Evolutionary conservation across 768 basidiomycete genomes (phyloP).

Genomic region (Agaricus blazei): DNA sequence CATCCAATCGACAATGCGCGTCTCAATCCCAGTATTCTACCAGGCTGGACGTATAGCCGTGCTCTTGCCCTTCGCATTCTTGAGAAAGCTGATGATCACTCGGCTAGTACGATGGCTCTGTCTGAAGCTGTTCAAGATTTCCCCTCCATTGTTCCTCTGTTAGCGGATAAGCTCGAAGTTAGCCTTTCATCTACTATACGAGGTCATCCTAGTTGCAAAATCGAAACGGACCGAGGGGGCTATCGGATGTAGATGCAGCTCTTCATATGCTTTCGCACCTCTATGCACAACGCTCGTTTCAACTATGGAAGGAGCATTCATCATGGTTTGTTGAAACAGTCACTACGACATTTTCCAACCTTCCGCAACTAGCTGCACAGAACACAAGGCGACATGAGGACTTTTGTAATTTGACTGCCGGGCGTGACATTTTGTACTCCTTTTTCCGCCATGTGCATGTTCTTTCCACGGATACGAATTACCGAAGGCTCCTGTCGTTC

Average conservation of each 20-base stretch:
- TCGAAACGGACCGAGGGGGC: slow-evolving; percentile 64
- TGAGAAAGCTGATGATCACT: slow-evolving; percentile 45
- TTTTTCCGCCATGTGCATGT: slow-evolving; percentile 76
- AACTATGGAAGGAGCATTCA: slow-evolving; percentile 77
- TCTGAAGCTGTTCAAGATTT: slow-evolving; percentile 70
- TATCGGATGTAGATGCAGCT: slow-evolving; percentile 37
- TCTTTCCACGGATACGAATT: slow-evolving; percentile 45
- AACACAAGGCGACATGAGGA: slow-evolving; percentile 24
- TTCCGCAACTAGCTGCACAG: slow-evolving; percentile 26
- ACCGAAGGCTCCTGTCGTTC: slow-evolving; percentile 62
- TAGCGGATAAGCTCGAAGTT: slow-evolving; percentile 84
- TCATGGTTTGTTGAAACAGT: slow-evolving; percentile 71
- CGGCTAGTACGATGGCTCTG: slow-evolving; percentile 62
- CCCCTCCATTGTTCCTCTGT: slow-evolving; percentile 74
- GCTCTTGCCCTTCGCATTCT: slow-evolving; percentile 60
- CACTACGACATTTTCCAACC: slow-evolving; percentile 32
- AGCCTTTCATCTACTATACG: slow-evolving; percentile 53
- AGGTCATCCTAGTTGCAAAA: slow-evolving; percentile 57
- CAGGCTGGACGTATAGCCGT: slow-evolving; percentile 72
- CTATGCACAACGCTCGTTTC: slow-evolving; percentile 72
- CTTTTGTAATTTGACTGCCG: slow-evolving; percentile 34
- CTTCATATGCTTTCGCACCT: slow-evolving; percentile 84
- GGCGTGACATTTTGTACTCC: slow-evolving; percentile 34
- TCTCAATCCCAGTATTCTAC: slow-evolving; percentile 57
- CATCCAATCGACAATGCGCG: slow-evolving; percentile 15